phyloP scores from a whole-genome alignment of 805 yeast genomes.

The Pichia cabralensis region DNA sequence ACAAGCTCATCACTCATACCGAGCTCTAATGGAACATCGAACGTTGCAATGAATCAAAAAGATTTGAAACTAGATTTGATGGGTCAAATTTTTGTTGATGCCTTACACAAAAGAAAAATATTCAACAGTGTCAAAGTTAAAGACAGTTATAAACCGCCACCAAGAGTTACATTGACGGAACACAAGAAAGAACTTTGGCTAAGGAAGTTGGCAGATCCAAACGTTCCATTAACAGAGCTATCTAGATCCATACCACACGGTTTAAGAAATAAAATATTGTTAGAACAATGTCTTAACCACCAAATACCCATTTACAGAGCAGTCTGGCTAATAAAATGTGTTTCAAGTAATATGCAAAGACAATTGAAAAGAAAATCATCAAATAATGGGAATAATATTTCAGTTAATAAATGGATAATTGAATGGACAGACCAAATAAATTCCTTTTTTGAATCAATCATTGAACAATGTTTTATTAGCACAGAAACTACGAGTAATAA shows the following conservation, averaged over 20 bases:
- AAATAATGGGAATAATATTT: slow-evolving; percentile 16
- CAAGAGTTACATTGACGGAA: slow-evolving; percentile 84
- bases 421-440: slow-evolving; percentile 89
- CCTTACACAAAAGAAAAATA: slow-evolving; percentile 37
- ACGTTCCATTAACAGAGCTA: slow-evolving; percentile 54
- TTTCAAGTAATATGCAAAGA: slow-evolving; percentile 67
- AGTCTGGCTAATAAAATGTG: slow-evolving; percentile 84
- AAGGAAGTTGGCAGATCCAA: slow-evolving; percentile 60
- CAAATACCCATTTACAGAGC: slow-evolving; percentile 73
- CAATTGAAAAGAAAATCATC: slow-evolving; percentile 39
- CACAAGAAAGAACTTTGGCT: slow-evolving; percentile 82
- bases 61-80: slow-evolving; percentile 25
- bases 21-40: no score
- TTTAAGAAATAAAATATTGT: slow-evolving; percentile 55
- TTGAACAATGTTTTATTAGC: slow-evolving; percentile 37
- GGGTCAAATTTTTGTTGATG: slow-evolving; percentile 38
- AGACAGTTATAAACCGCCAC: slow-evolving; percentile 67
- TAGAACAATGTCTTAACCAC: slow-evolving; percentile 64
- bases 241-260: slow-evolving; percentile 88
- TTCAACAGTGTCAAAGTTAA: slow-evolving; percentile 37
- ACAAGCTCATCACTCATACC: no score
- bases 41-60: neutral
- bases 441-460: slow-evolving; percentile 43
- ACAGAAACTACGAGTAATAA: slow-evolving; percentile 17
- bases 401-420: slow-evolving; percentile 58